These are phyloP conservation scores for Blastocystis sp. DNA, from an alignment of 352 stramenopile species.

Conservation along the genomic window DNA sequence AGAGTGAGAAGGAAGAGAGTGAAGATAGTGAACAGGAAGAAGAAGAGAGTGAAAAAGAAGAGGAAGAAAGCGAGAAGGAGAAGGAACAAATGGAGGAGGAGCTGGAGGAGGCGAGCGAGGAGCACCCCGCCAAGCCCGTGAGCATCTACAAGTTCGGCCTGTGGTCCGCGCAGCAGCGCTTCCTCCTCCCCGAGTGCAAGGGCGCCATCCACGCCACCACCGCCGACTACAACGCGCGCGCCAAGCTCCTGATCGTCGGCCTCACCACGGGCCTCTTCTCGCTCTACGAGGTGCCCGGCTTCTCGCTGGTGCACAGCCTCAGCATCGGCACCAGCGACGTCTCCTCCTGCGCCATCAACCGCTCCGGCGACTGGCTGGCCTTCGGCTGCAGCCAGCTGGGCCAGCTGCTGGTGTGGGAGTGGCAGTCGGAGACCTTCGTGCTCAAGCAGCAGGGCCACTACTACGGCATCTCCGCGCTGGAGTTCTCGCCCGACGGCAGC, in stretches of 20 bases:
- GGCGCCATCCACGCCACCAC: slow-evolving; percentile 71
- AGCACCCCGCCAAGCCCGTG: neutral
- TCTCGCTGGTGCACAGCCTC: slow-evolving; percentile 86
- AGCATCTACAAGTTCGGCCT: slow-evolving; percentile 74
- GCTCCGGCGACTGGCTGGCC: slow-evolving; percentile 92
- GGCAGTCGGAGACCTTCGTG: slow-evolving; percentile 97
- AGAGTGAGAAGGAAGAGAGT: too few species aligned
- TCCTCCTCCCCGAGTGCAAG: slow-evolving; percentile 75
- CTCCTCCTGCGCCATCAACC: slow-evolving; percentile 88
- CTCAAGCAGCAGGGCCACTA: slow-evolving; percentile 98
- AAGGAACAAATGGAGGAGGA: slow-evolving; percentile 34
- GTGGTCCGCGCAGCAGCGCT: slow-evolving; percentile 82
- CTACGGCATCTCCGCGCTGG: slow-evolving; percentile 91
- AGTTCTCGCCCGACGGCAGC: slow-evolving; percentile 92
- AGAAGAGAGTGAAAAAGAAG: too few species aligned
- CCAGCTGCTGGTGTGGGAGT: slow-evolving; percentile 98
- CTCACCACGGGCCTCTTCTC: slow-evolving; percentile 95
- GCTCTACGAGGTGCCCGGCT: slow-evolving; percentile 90
- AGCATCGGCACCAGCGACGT: slow-evolving; percentile 85
- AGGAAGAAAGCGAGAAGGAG: slow-evolving; percentile 50
- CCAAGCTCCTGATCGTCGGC: slow-evolving; percentile 86
- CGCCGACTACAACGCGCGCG: slow-evolving; percentile 82
- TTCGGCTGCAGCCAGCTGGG: slow-evolving; percentile 92
- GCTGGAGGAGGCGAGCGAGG: neutral
- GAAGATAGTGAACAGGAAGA: too few species aligned